phyloP scores from a whole-genome alignment of 2,329 filamentous ascomycete genomes.

The Plectosphaerella sp. region DNA sequence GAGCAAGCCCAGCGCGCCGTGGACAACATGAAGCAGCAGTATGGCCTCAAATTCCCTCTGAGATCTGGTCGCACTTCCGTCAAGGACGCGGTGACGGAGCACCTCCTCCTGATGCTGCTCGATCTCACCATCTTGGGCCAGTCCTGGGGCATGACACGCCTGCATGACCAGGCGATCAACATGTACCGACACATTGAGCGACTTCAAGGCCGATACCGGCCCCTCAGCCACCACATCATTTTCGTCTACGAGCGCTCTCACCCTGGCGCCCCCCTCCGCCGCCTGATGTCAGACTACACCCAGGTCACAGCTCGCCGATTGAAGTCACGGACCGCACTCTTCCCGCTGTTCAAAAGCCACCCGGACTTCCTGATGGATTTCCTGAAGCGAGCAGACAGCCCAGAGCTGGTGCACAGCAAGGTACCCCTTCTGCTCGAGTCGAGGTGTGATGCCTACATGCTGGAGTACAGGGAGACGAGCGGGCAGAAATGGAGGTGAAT shows the following conservation, averaged over 20 bases:
- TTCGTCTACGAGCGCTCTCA: neutral
- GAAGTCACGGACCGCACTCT: neutral
- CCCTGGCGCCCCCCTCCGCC: neutral
- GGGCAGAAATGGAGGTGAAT: neutral
- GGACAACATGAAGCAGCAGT: no score
- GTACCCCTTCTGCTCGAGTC: no score
- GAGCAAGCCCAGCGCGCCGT: no score
- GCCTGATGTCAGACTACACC: neutral
- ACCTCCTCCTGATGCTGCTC: neutral
- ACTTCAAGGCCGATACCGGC: neutral
- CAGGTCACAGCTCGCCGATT: neutral
- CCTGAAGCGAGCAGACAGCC: neutral
- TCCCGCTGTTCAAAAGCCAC: neutral
- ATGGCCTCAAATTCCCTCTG: no score
- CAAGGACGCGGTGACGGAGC: neutral
- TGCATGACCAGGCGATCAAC: neutral
- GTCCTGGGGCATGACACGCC: neutral
- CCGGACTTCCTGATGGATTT: neutral
- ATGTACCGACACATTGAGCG: neutral
- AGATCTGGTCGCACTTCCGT: no score
- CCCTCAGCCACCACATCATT: neutral
- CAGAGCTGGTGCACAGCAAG: neutral
- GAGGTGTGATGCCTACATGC: no score
- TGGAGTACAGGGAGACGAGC: neutral
- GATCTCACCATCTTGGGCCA: neutral